Evolutionary conservation across 2,329 filamentous ascomycete genomes (phyloP).

Genomic region (Xylariomycetidae sp.): DNA sequence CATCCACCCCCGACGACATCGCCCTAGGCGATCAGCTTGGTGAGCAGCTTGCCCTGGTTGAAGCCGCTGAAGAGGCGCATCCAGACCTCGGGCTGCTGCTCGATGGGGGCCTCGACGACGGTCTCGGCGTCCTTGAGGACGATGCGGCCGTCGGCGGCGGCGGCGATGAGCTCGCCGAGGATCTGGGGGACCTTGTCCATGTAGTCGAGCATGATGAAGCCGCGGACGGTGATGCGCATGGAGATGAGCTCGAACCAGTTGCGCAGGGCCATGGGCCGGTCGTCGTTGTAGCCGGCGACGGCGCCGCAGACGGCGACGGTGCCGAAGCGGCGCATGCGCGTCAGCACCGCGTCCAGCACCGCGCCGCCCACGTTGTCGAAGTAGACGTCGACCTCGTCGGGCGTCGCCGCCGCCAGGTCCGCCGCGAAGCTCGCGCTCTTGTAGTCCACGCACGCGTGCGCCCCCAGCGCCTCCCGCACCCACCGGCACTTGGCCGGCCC

Average conservation of each 20-base stretch:
- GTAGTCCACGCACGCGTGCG: constrained; percentile 50
- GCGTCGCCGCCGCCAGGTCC: constrained; percentile 39
- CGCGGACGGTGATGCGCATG: constrained; percentile 34
- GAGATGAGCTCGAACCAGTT: constrained; percentile 39
- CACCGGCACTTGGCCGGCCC: constrained; percentile 45
- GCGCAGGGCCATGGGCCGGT: constrained; percentile 24
- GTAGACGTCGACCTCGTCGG: constrained; percentile 44
- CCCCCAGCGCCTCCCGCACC: constrained; percentile 41
- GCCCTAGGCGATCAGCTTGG: constrained; percentile 16
- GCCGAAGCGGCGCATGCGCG: constrained; percentile 33
- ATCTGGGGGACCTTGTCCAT: constrained; percentile 18
- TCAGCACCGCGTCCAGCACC: constrained; percentile 40
- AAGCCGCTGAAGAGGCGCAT: constrained; percentile 20
- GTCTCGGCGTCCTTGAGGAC: constrained; percentile 19
- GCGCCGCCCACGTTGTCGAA: constrained; percentile 45
- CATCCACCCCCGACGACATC: no score
- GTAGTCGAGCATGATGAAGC: constrained; percentile 38
- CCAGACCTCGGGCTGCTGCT: constrained; percentile 24
- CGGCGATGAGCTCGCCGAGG: constrained; percentile 18
- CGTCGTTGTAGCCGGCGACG: constrained; percentile 34
- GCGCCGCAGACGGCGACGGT: constrained; percentile 37
- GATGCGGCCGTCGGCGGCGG: constrained; percentile 18
- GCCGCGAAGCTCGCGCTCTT: constrained; percentile 39
- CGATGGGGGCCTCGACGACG: constrained; percentile 21
- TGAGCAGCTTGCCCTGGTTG: constrained; percentile 24